phyloP scores from a whole-genome alignment of 768 basidiomycete species.

The Suillus plorans region DNA sequence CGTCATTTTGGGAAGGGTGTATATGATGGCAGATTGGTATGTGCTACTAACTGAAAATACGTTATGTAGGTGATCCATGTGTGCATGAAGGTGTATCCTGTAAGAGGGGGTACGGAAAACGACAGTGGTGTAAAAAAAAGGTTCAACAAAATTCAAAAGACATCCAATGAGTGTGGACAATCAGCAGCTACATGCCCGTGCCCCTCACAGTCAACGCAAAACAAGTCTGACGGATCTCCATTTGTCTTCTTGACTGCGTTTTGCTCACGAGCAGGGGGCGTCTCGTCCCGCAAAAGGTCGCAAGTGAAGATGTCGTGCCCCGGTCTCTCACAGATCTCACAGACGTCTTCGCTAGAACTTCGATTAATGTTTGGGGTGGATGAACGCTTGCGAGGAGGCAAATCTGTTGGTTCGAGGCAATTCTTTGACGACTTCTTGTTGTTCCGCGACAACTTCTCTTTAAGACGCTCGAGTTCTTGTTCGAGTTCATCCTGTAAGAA shows the following conservation, averaged over 20 bases:
- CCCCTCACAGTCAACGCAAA: constrained; percentile 85
- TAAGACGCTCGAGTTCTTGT: constrained; percentile 74
- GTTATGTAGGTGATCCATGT: constrained; percentile 17
- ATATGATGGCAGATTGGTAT: constrained; percentile 2
- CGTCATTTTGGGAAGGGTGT: not conserved
- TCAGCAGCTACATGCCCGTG: constrained; percentile 73
- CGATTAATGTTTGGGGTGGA: constrained; percentile 23
- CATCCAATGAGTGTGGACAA: constrained; percentile 85
- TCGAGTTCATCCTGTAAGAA: constrained; percentile 75
- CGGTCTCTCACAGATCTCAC: constrained; percentile 84
- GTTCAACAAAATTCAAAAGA: constrained; percentile 53
- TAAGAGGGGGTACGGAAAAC: constrained; percentile 9
- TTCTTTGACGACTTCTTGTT: constrained; percentile 62
- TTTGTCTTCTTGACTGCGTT: constrained; percentile 10
- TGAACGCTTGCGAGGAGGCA: constrained; percentile 22
- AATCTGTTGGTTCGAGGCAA: constrained; percentile 37
- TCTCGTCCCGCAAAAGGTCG: constrained; percentile 65
- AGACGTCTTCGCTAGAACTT: constrained; percentile 44
- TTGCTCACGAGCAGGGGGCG: constrained; percentile 23
- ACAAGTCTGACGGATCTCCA: constrained; percentile 38
- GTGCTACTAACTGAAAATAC: constrained; percentile 9
- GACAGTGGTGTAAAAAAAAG: not conserved
- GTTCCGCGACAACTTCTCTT: constrained; percentile 60
- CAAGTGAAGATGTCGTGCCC: constrained; percentile 89
- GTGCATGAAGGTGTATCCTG: not conserved